phyloP scores from a whole-genome alignment of 1,284 basidiomycete genomes.

The Leccinum pallidistipes region DNA sequence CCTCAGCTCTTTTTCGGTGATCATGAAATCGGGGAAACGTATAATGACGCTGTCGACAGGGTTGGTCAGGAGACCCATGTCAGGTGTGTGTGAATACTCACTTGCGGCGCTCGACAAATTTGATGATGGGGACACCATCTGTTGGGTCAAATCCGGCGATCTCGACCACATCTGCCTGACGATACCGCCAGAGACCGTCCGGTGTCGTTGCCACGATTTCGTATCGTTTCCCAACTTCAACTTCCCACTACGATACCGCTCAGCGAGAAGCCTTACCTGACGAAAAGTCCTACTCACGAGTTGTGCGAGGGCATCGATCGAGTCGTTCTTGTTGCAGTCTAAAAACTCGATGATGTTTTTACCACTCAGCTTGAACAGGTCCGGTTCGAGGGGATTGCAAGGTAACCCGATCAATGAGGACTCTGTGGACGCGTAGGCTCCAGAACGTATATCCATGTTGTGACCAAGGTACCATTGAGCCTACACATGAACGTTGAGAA shows the following conservation, averaged over 20 bases:
- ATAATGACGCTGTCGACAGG: background rate
- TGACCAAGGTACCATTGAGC: background rate
- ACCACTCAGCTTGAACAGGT: background rate
- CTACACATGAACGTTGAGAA: background rate
- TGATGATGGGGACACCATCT: conserved; percentile 22
- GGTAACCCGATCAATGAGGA: background rate
- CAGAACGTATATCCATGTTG: background rate
- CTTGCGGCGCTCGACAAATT: conserved; percentile 20
- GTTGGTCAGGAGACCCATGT: background rate
- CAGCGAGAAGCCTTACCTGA: background rate
- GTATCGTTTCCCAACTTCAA: conserved; percentile 16
- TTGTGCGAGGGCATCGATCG: background rate
- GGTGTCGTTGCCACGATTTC: conserved; percentile 21
- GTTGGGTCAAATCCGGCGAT: conserved; percentile 22
- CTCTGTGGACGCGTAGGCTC: background rate
- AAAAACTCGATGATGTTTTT: background rate
- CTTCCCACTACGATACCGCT: conserved; percentile 20
- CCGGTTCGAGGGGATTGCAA: background rate
- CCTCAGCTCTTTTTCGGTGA: background rate
- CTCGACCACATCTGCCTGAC: conserved; percentile 23
- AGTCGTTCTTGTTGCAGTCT: background rate
- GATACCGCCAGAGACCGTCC: conserved; percentile 30
- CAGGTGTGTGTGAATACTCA: background rate
- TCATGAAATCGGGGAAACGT: background rate
- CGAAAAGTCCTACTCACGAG: too few species aligned